A percentile compares a stretch with the other conserved stretches of the same genome.
These are phyloP conservation scores for Atkinsonella hypoxylon DNA, from an alignment of 2,329 filamentous ascomycete species.

Conservation along the genomic window DNA sequence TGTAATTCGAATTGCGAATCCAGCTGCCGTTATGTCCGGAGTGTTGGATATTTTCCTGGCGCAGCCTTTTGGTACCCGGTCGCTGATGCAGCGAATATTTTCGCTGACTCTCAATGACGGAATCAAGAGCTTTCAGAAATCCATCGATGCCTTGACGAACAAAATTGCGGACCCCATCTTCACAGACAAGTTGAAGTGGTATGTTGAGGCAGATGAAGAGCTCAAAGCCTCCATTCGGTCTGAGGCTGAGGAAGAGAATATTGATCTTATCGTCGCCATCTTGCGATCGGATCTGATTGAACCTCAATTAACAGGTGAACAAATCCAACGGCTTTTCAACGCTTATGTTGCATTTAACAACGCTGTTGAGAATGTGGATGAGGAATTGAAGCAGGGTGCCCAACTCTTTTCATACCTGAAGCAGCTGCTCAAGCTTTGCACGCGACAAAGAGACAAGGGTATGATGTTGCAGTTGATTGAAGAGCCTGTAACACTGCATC, in stretches of 20 bases:
- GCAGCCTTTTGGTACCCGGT: conserved; percentile 83
- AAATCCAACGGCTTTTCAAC: conserved; percentile 81
- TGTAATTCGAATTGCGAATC: conserved; percentile 91
- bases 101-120: conserved; percentile 84
- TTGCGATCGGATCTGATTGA: conserved; percentile 66
- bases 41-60: conserved; percentile 91
- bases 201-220: conserved; percentile 62
- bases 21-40: conserved; percentile 91
- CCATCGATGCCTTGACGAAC: conserved; percentile 62
- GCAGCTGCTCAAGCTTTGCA: conserved; percentile 84
- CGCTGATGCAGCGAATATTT: conserved; percentile 88
- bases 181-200: conserved; percentile 69
- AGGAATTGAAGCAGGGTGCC: conserved; percentile 78
- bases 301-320: conserved; percentile 58
- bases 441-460: conserved; percentile 81
- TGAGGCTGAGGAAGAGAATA: conserved; percentile 60
- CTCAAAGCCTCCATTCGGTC: conserved; percentile 62
- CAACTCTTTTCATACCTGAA: conserved; percentile 92
- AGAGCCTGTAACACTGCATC: conserved; percentile 90
- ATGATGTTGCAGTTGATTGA: conserved; percentile 97
- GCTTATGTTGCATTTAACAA: conserved; percentile 94
- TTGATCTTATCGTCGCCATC: conserved; percentile 79
- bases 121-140: conserved; percentile 73
- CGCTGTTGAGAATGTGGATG: conserved; percentile 81
- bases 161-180: conserved; percentile 78